Evolutionary conservation across 2,329 filamentous ascomycete genomes (phyloP).

Genomic region (Colletotrichum liaoningense): DNA sequence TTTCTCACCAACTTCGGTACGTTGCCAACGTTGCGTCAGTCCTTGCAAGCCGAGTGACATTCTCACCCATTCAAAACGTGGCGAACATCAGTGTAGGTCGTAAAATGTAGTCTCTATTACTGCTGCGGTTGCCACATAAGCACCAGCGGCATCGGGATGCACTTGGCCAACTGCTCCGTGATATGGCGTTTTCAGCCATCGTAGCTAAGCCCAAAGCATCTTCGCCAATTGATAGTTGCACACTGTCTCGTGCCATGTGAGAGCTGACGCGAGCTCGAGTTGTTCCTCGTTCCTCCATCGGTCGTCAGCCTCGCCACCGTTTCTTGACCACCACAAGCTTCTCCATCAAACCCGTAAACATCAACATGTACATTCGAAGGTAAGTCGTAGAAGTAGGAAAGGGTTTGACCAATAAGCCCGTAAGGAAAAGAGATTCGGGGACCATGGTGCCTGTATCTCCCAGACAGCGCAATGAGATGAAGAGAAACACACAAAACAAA

Average conservation of each 20-base stretch:
- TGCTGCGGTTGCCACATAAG: constrained; percentile 15
- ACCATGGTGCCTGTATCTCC: constrained; percentile 14
- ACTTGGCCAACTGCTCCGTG: background rate
- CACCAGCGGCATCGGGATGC: constrained; percentile 16
- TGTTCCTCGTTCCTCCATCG: background rate
- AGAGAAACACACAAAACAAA: constrained; percentile 31
- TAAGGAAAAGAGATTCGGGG: background rate
- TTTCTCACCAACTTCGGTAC: background rate
- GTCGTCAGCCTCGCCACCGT: background rate
- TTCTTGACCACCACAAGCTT: background rate
- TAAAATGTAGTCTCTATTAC: constrained; percentile 30
- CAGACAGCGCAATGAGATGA: constrained; percentile 32
- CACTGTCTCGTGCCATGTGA: background rate
- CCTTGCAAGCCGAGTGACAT: background rate
- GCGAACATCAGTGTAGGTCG: background rate
- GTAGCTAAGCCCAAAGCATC: constrained; percentile 3
- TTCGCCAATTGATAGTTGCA: background rate
- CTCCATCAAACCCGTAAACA: constrained; percentile 16
- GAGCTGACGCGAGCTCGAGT: background rate
- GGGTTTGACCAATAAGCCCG: background rate
- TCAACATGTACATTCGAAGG: constrained; percentile 31
- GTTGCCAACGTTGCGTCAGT: background rate
- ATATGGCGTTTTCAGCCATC: background rate
- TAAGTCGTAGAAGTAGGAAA: constrained; percentile 30
- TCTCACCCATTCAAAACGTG: background rate